Evolutionary conservation across 345 rosid genomes (phyloP), one percentile per base, ranked within the genome.

Genomic region (Geranium brycei): DNA sequence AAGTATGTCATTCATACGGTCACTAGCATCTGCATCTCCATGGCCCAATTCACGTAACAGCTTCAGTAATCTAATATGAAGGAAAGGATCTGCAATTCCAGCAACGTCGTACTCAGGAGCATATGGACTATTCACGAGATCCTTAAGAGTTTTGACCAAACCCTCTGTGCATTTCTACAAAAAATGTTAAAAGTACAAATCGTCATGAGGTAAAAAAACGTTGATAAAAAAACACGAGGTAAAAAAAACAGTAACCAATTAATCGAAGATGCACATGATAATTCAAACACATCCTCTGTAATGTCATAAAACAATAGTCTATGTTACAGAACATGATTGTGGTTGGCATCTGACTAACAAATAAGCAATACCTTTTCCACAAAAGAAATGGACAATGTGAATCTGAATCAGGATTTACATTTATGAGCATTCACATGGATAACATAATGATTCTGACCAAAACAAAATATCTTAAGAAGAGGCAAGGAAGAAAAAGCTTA

Each of bases 21-120:
- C 99, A 78, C 99, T 95, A 62, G 95, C 87, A 77, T 86, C 96
- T 17, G 85, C 82, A 72, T 95, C 99, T 77, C 97, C 96, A 31
- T 95, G 96, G 60, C 99, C 99, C 81, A 95, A 69, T 38, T 82
- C 79, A 62, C 88, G 88, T 81, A 95, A 71, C 70, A 91, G 88
- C 82, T 59, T 88, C 72, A 95, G 99, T 82, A 95, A 78, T 77
- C 97, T 83, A 73, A 95, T 88, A 78, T 95, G 99, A 65, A 95
- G 97, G 71, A 95, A 95, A 62, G 99, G 99, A 68, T 95, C 99
- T 51, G 95, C 70, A 70, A 91, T 95, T 73, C 99, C 97, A 69
- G 96, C 88, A 85, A 95, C 76, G 77, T 95, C 99, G 81, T 90
- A 95, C 77, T 95, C 99, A 51, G 99, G 99, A 63, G 88, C 73